Evolutionary conservation across 2,329 filamentous ascomycete species (phyloP), one percentile per base, ranked within the genome.

Genomic region (Trichoderma gracile): DNA sequence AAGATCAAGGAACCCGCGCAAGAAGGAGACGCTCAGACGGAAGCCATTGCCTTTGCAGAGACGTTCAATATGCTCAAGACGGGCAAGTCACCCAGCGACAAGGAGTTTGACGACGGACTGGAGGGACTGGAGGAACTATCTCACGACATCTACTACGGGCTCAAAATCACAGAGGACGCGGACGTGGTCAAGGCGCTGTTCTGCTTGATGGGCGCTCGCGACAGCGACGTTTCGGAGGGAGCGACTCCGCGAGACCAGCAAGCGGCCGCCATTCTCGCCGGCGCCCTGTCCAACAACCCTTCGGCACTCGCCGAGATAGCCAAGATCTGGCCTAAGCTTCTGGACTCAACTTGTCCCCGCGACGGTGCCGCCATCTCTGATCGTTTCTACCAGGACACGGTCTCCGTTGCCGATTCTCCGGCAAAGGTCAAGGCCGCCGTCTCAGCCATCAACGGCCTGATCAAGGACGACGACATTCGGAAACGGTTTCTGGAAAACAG

Each of bases 71-170:
- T 80, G 45, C 72, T 88, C 56, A 83, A 84, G 69, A 78, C 74
- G 53, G 78, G 79, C n/a, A 69, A 71, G 12, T 68, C 67, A 21
- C 69, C 70, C 7, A 68, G 69, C 46, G 72, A 74, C 17, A 68
- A 75, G 60, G 73, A 72, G 3, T 76, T 86, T 15, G 80, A 83
- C 46, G 76, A 76, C 12, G 83, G 84, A 0, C 78, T 90, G 8
- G 80, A 84, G 40, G 79, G 79, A 40, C 80, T 90, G n/a, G 80
- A 84, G 66, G 87, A 90, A 7, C 76, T 89, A 30, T 83, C 87
- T 0, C 87, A 90, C 73, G 88, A 89, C 73, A 85, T 89, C 67
- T 90, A 89, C 77, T 90, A 89, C 73, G 88, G 88, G 10, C 77
- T 87, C 19, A 84, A 88, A 72, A 81, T 89, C 65, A 79, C 82